Base-by-base conservation (phyloP, 345 rosid species). In the Punica granatum region DNA sequence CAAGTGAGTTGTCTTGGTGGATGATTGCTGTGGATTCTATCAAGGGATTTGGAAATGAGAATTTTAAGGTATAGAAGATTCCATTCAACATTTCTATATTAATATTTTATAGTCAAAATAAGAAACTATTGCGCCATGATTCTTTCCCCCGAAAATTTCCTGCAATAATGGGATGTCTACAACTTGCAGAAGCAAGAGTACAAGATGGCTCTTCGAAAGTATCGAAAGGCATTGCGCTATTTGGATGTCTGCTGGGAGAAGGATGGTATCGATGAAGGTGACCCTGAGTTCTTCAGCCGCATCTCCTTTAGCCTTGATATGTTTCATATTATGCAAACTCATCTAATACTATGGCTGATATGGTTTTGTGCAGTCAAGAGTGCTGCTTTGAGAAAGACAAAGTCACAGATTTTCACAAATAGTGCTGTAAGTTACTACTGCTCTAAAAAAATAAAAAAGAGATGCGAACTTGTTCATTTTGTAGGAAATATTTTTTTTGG, bases 201-300 rank as follows among this genome's bases (percentile, higher is more conserved):
- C 62, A 89, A 88, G 85, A 94, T 91, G 99, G 98, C 99, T 59
- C 88, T 91, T 3, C 81, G 78, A 81, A 94, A 94, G 83, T 92
- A 94, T 71, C 84, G 92, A 26, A 94, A 94, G 82, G 93, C 90
- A 54, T 68, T 94, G 54, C 87, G 90, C 6, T 92, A 88, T 73
- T 78, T 94, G 73, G 98, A 94, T 76, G 79, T 86, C 68, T 88
- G 97, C 84, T 94, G 98, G 99, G 98, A 91, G 88, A 88, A 94
- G 73, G 96, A 92, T 4, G 93, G 89, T 69, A 94, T 92, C 61
- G 93, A 95, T 56, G 92, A 84, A 85, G 97, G 99, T 90, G 37
- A 54, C 14, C 5, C 2, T 60, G 5, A n/a, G n/a, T n/a, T n/a
- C n/a, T n/a, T n/a, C n/a, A n/a, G n/a, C n/a, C n/a, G n/a, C n/a